Evolutionary conservation across 345 rosid species (phyloP).

Genomic region (Salix exigua): DNA sequence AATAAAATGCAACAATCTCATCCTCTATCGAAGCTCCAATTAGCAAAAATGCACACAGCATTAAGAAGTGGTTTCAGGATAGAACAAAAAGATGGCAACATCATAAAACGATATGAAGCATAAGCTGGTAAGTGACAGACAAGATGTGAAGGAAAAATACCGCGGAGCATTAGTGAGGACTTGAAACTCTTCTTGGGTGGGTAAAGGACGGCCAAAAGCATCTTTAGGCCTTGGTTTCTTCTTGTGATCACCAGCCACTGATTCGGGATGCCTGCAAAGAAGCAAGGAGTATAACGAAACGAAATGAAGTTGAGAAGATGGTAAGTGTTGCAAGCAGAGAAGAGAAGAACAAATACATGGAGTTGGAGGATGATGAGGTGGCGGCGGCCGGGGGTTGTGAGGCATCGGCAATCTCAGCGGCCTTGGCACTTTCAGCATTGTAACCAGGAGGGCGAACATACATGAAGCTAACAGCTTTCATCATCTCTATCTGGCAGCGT

Average conservation of each 20-base stretch:
- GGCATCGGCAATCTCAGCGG: conserved; percentile 75
- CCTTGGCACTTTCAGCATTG: conserved; percentile 94
- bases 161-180: conserved; percentile 85
- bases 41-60: too few relatives aligned
- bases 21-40: too few relatives aligned
- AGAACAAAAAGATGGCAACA: too few relatives aligned
- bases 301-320: not conserved
- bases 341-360: conserved; percentile 31
- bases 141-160: conserved; percentile 26
- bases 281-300: conserved; percentile 1
- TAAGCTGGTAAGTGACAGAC: too few relatives aligned
- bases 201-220: conserved; percentile 93
- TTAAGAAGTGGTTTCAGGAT: too few relatives aligned
- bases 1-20: too few relatives aligned
- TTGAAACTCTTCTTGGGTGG: conserved; percentile 87
- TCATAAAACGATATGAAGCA: too few relatives aligned
- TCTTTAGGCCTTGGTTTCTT: conserved; percentile 89
- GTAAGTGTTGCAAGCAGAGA: not conserved
- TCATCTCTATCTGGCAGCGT: conserved; percentile 55
- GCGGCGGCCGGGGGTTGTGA: conserved; percentile 32
- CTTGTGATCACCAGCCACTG: conserved; percentile 38
- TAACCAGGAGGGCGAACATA: conserved; percentile 96
- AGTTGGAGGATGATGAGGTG: conserved; percentile 29
- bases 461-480: conserved; percentile 99
- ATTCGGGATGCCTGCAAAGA: conserved; percentile 36